Evolutionary conservation across 2,329 filamentous ascomycete species (phyloP), one percentile per base, ranked within the genome.

Genomic region (Pseudogymnoascus sp.): DNA sequence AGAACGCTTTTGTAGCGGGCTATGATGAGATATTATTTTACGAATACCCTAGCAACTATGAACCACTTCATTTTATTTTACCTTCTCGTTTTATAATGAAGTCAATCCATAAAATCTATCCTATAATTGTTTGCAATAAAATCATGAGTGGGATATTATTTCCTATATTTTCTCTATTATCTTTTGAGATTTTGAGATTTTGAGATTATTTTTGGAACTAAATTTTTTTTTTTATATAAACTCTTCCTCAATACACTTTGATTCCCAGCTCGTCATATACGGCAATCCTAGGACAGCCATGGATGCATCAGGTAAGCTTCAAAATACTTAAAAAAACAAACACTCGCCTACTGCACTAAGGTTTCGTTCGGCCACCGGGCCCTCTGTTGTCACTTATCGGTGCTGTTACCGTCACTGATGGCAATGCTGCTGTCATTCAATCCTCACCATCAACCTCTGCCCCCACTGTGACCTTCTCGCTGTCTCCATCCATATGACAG

Each of bases 41-140:
- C 28, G 49, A 56, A 56, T 56, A 34, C 49, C 49, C 49, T 56
- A 53, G 46, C 46, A 53, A 53, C 46, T 53, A 56, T 56, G 25
- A 56, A 56, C 49, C 21, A 31, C 25, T 53, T 31, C 25, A 18
- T 56, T 12, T 56, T 18, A 56, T 5, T n/a, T n/a, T n/a, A n/a
- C n/a, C 0, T 34, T 18, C 1, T 56, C 9, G 3, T 31, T 34
- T 56, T 12, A 12, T 5, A 12, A 16, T 56, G n/a, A 56, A 18
- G 1, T 53, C 14, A 3, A 53, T 53, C 14, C 5, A 7, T 31
- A 16, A 11, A 12, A 16, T 4, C 1, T 53, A 8, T 18, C 7
- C 43, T 1, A 12, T 31, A n/a, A 31, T 31, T 53, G 16, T 28
- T n/a, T 53, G 0, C 23, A 28, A 16, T 11, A 28, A 53, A 53